These are phyloP conservation scores for Arthrobotrys iridis DNA, from an alignment of 2,329 filamentous ascomycete genomes.

Conservation along the genomic window DNA sequence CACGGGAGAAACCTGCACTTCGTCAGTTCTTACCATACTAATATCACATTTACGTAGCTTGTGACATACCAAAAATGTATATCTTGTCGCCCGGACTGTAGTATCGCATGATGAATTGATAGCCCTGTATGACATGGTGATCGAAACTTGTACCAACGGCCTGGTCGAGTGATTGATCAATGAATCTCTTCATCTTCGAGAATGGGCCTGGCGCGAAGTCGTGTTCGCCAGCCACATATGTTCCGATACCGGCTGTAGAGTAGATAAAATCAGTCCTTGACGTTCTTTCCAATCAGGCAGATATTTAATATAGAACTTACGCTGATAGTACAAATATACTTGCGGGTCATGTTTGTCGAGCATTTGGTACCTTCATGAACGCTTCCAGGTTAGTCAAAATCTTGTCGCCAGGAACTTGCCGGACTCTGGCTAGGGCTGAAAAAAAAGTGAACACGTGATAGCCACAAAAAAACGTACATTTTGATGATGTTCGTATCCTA, in stretches of 20 bases:
- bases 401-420: constrained; percentile 9
- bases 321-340: constrained; percentile 68
- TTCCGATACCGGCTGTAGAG: constrained; percentile 74
- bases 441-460: background rate
- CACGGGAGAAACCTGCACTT: constrained; percentile 72
- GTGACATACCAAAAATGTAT: constrained; percentile 63
- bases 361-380: constrained; percentile 46
- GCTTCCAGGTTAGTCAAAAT: constrained; percentile 62
- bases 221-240: constrained; percentile 69
- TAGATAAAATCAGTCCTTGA: constrained; percentile 2
- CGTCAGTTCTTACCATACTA: background rate
- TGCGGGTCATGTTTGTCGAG: constrained; percentile 53
- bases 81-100: constrained; percentile 68
- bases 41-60: constrained; percentile 65
- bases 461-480: constrained; percentile 12
- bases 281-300: background rate
- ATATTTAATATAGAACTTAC: constrained; percentile 61
- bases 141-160: constrained; percentile 73
- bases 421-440: background rate
- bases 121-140: constrained; percentile 67
- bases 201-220: constrained; percentile 52
- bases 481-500: constrained; percentile 53
- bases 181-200: constrained; percentile 73
- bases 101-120: constrained; percentile 76
- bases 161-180: constrained; percentile 78